phyloP scores from a whole-genome alignment of 306 rosid genomes.

The Rosa persica region DNA sequence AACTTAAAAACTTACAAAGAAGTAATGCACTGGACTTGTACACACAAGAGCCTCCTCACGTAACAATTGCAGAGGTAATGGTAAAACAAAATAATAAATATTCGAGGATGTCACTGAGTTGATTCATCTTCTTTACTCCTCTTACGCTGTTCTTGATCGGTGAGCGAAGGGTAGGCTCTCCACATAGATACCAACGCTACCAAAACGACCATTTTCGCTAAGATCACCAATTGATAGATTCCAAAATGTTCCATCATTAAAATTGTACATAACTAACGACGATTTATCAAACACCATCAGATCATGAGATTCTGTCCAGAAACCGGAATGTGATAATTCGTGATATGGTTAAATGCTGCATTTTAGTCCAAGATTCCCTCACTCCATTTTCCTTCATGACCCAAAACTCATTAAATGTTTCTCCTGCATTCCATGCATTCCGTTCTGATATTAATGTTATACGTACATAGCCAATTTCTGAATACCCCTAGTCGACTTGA shows the following conservation, averaged over 20 bases:
- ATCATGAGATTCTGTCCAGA: background rate
- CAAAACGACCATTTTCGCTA: rapidly evolving
- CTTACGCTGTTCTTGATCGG: background rate
- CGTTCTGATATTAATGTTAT: background rate
- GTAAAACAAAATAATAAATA: too few species aligned
- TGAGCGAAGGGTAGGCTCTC: background rate
- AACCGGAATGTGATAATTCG: background rate
- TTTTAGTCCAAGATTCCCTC: background rate
- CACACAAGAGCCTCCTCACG: background rate
- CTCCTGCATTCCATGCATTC: too few species aligned
- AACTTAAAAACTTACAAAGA: too few species aligned
- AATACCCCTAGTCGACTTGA: too few species aligned
- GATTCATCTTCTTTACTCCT: too few species aligned
- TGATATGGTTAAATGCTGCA: too few species aligned
- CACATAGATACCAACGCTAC: background rate
- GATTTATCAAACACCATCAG: background rate
- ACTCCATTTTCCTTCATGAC: background rate
- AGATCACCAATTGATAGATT: background rate
- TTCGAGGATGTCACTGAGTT: background rate
- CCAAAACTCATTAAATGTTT: background rate
- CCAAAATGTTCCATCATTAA: background rate
- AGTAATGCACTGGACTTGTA: background rate
- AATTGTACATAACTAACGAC: background rate
- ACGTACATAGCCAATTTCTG: background rate
- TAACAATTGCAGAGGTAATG: background rate